phyloP scores from a whole-genome alignment of 305 asterid genomes.

The Solanum hybrid region DNA sequence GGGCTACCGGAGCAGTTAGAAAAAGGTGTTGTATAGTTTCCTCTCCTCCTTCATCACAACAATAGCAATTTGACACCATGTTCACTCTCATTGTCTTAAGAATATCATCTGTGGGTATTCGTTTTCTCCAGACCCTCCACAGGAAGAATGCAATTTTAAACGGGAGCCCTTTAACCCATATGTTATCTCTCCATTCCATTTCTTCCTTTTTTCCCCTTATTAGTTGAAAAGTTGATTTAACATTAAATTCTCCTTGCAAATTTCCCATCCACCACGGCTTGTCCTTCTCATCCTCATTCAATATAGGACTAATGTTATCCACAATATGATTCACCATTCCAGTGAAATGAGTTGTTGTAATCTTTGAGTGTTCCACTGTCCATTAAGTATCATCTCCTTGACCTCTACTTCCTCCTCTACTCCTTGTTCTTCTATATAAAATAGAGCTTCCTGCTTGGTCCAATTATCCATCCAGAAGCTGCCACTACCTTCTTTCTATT shows the following conservation, averaged over 20 bases:
- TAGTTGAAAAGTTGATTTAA: neutral
- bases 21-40: neutral
- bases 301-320: neutral
- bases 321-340: neutral
- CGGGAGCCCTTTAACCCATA: neutral
- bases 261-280: neutral
- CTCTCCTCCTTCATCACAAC: neutral
- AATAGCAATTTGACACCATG: neutral
- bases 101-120: neutral
- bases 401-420: neutral
- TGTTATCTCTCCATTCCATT: neutral
- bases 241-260: neutral
- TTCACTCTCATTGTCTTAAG: neutral
- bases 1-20: neutral
- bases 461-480: neutral
- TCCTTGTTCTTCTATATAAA: neutral
- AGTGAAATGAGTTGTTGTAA: neutral
- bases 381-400: neutral
- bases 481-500: neutral
- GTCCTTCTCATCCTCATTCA: no score
- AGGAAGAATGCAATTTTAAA: neutral
- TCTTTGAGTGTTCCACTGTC: neutral
- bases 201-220: neutral
- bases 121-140: neutral
- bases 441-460: neutral